These are phyloP conservation scores for Pseudozyma hubeiensis DNA, from an alignment of 1,284 basidiomycete species.

Conservation along the genomic window DNA sequence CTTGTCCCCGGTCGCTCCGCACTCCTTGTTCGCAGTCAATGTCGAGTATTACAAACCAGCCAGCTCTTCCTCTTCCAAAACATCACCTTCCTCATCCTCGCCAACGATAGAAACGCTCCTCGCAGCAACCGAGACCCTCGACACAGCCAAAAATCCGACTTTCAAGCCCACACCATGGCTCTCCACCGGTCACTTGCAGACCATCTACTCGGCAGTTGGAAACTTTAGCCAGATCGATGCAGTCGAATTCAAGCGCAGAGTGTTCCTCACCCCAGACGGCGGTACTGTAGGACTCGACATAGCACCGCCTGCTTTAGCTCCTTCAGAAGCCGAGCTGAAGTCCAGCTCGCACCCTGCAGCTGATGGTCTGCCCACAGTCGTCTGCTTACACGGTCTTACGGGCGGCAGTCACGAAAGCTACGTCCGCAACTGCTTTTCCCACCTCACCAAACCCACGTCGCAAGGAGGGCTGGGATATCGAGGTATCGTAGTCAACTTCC, in stretches of 20 bases:
- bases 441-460: slow-evolving; percentile 54
- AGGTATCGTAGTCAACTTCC: slow-evolving; percentile 72
- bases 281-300: slow-evolving; percentile 64
- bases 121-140: slow-evolving; percentile 33
- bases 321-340: slow-evolving; percentile 32
- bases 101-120: slow-evolving; percentile 38
- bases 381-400: slow-evolving; percentile 65
- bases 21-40: slow-evolving; percentile 45
- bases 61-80: not conserved
- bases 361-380: slow-evolving; percentile 56
- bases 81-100: slow-evolving; percentile 1
- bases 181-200: slow-evolving; percentile 64
- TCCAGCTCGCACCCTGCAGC: slow-evolving; percentile 16
- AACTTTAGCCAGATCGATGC: slow-evolving; percentile 55
- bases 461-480: slow-evolving; percentile 75
- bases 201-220: slow-evolving; percentile 59
- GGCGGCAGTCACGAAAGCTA: slow-evolving; percentile 66
- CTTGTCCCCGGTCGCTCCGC: slow-evolving; percentile 42
- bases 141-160: slow-evolving; percentile 31
- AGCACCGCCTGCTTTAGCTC: slow-evolving; percentile 46
- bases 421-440: slow-evolving; percentile 60
- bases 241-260: slow-evolving; percentile 59
- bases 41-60: slow-evolving; percentile 43
- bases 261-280: slow-evolving; percentile 64
- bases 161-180: slow-evolving; percentile 53